These are phyloP conservation scores for Telopea speciosissima DNA, from an alignment of 177 flowering plant species.

Conservation along the genomic window DNA sequence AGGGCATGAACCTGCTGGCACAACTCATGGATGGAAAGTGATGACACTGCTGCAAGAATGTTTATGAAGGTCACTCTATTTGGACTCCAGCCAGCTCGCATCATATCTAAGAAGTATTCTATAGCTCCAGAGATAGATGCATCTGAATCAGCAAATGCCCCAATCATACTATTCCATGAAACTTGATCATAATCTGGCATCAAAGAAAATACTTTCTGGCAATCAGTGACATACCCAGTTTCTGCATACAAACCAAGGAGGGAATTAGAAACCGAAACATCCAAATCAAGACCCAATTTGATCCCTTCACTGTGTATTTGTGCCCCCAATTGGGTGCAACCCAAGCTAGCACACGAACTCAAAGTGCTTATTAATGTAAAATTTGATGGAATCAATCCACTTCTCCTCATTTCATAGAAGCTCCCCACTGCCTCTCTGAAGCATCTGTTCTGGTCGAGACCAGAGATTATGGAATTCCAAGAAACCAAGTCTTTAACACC, in stretches of 20 bases:
- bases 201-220: conserved; percentile 49
- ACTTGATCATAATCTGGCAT: conserved; percentile 67
- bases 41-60: conserved; percentile 57
- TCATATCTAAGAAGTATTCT: conserved; percentile 47
- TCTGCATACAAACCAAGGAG: conserved; percentile 70
- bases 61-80: conserved; percentile 69
- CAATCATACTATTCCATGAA: conserved; percentile 83
- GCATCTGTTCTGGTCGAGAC: conserved; percentile 69
- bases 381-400: conserved; percentile 50
- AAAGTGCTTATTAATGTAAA: conserved; percentile 71
- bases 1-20: conserved; percentile 64
- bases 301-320: conserved; percentile 65
- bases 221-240: conserved; percentile 34
- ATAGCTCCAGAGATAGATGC: conserved; percentile 36
- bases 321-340: conserved; percentile 41
- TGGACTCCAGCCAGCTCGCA: conserved; percentile 52
- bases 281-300: conserved; percentile 70
- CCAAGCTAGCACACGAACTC: conserved; percentile 80
- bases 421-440: conserved; percentile 52
- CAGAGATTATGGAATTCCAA: conserved; percentile 83
- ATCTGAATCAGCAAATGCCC: conserved; percentile 58
- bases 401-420: conserved; percentile 48
- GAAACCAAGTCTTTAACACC: conserved; percentile 55
- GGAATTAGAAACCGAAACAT: conserved; percentile 84
- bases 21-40: conserved; percentile 41